phyloP scores from a whole-genome alignment of 768 basidiomycete genomes.

The Xerocomellus amylosporus region DNA sequence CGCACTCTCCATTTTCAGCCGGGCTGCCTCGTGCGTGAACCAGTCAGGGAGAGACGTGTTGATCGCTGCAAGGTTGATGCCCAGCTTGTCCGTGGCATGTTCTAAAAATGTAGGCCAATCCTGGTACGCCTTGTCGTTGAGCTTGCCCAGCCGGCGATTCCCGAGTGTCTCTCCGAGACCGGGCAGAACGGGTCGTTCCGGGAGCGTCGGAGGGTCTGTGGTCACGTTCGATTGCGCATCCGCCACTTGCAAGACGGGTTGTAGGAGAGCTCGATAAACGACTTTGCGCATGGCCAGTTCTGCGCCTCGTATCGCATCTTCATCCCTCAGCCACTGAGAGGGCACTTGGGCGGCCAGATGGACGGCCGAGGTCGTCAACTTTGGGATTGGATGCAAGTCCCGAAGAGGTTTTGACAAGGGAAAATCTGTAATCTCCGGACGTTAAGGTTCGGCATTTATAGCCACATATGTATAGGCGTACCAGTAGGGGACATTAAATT shows the following conservation, averaged over 20 bases:
- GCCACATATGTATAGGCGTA: conserved; percentile 9
- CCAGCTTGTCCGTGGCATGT: conserved; percentile 29
- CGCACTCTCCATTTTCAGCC: conserved; percentile 36
- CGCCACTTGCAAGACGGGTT: conserved; percentile 24
- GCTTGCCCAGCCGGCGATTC: conserved; percentile 51
- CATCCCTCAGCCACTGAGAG: conserved; percentile 51
- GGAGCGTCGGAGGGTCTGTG: not conserved
- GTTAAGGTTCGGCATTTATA: conserved; percentile 2
- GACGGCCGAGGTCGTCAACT: conserved; percentile 40
- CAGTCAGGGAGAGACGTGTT: conserved; percentile 18
- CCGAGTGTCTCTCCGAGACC: conserved; percentile 39
- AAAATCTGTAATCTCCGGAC: conserved; percentile 42
- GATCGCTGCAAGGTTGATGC: conserved; percentile 17
- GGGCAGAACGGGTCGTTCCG: conserved; percentile 10
- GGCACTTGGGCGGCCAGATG: conserved; percentile 76
- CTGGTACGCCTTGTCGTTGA: conserved; percentile 48
- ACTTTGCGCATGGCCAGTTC: conserved; percentile 63
- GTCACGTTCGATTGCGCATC: not conserved
- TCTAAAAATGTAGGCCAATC: conserved; percentile 50
- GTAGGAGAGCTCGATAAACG: conserved; percentile 67
- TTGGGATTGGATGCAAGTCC: conserved; percentile 15
- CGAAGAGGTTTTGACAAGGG: conserved; percentile 43
- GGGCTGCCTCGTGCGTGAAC: conserved; percentile 19
- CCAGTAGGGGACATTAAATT: conserved; percentile 61
- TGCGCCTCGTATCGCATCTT: conserved; percentile 34